These are phyloP conservation scores for Vigna radiata DNA, from an alignment of 306 rosid species.

Conservation along the genomic window DNA sequence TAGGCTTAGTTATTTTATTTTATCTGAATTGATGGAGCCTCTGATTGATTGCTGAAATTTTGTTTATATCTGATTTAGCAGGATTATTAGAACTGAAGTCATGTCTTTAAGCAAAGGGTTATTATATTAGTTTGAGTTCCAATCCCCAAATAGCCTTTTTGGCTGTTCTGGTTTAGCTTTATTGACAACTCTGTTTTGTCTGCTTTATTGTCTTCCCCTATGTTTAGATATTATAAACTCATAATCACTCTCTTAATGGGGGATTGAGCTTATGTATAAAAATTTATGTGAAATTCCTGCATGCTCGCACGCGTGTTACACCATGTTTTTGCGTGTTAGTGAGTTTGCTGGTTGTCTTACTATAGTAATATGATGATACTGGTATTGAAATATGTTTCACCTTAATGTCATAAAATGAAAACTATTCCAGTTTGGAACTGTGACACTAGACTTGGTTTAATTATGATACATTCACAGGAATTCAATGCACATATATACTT, in stretches of 20 bases:
- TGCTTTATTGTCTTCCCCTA: constrained; percentile 48
- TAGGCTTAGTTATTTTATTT: too few relatives aligned
- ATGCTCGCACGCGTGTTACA: constrained; percentile 86
- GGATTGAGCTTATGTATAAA: constrained; percentile 51
- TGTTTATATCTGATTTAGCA: constrained; percentile 45
- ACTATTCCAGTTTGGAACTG: not conserved
- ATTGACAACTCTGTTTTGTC: constrained; percentile 50
- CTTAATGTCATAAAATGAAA: not conserved
- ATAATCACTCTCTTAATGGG: constrained; percentile 67
- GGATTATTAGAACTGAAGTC: constrained; percentile 72
- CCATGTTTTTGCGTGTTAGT: constrained; percentile 73
- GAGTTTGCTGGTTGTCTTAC: constrained; percentile 42
- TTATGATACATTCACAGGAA: not conserved
- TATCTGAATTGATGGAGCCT: not conserved
- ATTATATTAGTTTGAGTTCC: constrained; percentile 41
- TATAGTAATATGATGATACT: constrained; percentile 3
- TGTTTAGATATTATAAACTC: constrained; percentile 69
- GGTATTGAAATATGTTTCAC: constrained; percentile 6
- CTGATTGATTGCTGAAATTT: constrained; percentile 25
- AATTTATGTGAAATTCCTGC: constrained; percentile 46
- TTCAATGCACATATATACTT: constrained; percentile 23
- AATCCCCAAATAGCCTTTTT: constrained; percentile 86
- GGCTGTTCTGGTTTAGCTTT: constrained; percentile 58
- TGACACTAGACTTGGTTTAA: constrained; percentile 9
- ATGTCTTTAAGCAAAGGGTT: constrained; percentile 50